Base-by-base conservation (phyloP, 1,139 yeast species). In the Pichia sp. region DNA sequence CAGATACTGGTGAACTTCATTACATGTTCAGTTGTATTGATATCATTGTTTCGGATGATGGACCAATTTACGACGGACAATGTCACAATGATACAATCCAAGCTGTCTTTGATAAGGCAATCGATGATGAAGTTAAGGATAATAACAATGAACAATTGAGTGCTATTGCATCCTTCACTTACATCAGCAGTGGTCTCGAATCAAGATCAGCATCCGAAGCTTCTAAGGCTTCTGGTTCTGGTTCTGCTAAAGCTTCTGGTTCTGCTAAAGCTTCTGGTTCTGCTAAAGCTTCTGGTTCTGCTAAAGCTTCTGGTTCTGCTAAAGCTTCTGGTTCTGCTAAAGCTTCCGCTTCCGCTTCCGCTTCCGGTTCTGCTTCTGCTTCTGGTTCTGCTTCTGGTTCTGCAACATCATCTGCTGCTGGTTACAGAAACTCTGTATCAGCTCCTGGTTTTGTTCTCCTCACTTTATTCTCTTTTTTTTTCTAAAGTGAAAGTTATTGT, bases 1-100 rank as follows among this genome's bases (percentile, higher is more conserved):
- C 36, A 30, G 36, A 9, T 30, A 30, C 36, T 30, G 36, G 36
- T 30, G 36, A 30, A 30, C 36, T 30, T 30, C 36, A 30, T 30
- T 30, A 30, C 51, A 62, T 63, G 62, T 64, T 58, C 52, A 64
- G 64, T 50, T 65, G 67, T 57, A 55, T 65, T 21, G 67, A 64
- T 55, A 57, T 65, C 41, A 49, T 53, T 22, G 60, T 65, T 45
- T 52, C 58, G 41, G 49, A 57, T 9, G 56, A 61, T 26, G 67
- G 66, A 23, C 64, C 64, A 19, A 26, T 22, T 13, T 63, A 42
- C 44, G 56, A 62, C 48, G 61, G 60, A 46, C 62, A 60, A 52
- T 62, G 65, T 46, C 36, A 30, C 12, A 30, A 30, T 30, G 36
- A 30, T 30, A 30, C 36, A 30, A 30, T 30, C 36, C 36, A 30